Conservation (phyloP, 768 basidiomycete species). For the Calvatia gigantea region DNA sequence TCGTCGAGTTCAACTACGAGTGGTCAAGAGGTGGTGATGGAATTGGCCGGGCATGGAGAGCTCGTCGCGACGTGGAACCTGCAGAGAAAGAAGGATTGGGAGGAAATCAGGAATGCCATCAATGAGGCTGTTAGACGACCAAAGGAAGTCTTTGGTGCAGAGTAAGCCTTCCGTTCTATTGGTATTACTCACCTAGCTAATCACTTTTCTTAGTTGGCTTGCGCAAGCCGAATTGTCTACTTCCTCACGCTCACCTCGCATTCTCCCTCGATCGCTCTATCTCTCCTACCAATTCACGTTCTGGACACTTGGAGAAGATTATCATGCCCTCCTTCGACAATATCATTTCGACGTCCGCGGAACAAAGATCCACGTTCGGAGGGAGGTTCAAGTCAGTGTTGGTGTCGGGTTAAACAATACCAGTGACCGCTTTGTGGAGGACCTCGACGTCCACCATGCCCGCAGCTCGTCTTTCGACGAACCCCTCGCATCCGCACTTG, state of each 20-base stretch:
- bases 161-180: slow-evolving; percentile 28
- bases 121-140: background rate
- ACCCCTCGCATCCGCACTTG: slow-evolving; percentile 71
- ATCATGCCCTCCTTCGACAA: slow-evolving; percentile 71
- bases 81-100: slow-evolving; percentile 46
- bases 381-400: slow-evolving; percentile 44
- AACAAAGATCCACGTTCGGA: slow-evolving; percentile 64
- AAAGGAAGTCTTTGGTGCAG: slow-evolving; percentile 20
- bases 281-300: slow-evolving; percentile 85
- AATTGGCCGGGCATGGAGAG: slow-evolving; percentile 34
- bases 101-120: slow-evolving; percentile 42
- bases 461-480: slow-evolving; percentile 69
- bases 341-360: slow-evolving; percentile 58
- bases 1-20: slow-evolving; percentile 24
- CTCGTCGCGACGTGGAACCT: slow-evolving; percentile 67
- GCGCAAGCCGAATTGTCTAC: slow-evolving; percentile 84
- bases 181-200: slow-evolving; percentile 14
- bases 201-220: slow-evolving; percentile 51
- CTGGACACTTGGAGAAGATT: slow-evolving; percentile 69
- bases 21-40: slow-evolving; percentile 22
- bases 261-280: slow-evolving; percentile 77
- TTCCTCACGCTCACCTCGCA: slow-evolving; percentile 48
- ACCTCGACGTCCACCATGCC: slow-evolving; percentile 22
- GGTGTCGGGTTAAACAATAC: slow-evolving; percentile 20
- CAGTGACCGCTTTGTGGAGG: slow-evolving; percentile 51